Base-by-base conservation (phyloP, 108 stramenopile species). In the Fistulifera pelliculosa region DNA sequence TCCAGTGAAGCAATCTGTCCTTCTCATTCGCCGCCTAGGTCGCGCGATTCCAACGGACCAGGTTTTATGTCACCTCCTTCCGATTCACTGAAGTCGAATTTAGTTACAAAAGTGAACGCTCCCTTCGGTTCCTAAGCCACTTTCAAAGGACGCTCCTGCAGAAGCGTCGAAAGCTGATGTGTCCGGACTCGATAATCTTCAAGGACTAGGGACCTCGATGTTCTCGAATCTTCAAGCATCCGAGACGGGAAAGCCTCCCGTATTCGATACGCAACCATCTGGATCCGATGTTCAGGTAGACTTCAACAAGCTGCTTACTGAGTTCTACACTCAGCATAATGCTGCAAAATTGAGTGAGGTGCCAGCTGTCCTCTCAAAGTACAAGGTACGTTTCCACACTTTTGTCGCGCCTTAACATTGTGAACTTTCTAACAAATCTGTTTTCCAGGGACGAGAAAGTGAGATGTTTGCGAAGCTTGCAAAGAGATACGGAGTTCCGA, bases 271-370 rank as follows among this genome's bases (percentile, higher is more conserved):
- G 16, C 27, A 58, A 26, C 19, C 67, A 43, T 27, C 40, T 28
- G 45, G 41, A 28, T 38, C 38, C 15, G 53, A 0, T 28, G 22
- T 44, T 12, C 16, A 18, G 6, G 41, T 63, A 31, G 80, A 85
- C 64, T 90, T 81, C 62, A 55, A 66, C 31, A 40, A 62, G 10
- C 66, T 87, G 6, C 58, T 91, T 41, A 76, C 71, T 14, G 50
- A 66, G 15, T 90, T 93, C 45, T 87, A 81, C 58, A 41, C 76
- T 26, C 68, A 71, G 19, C 62, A 87, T 66, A 76, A 79, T 23
- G 70, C 92, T 4, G 51, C 65, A 2, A 93, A 87, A 65, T 25
- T 89, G 17, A 54, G 49, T n/a, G 77, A 84, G 16, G 79, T 89
- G 28, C 65, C 64, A 0, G 55, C 54, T 21, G 67, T 57, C 6